Evolutionary conservation across 768 basidiomycete genomes (phyloP).

Genomic region (Mycena crocata): DNA sequence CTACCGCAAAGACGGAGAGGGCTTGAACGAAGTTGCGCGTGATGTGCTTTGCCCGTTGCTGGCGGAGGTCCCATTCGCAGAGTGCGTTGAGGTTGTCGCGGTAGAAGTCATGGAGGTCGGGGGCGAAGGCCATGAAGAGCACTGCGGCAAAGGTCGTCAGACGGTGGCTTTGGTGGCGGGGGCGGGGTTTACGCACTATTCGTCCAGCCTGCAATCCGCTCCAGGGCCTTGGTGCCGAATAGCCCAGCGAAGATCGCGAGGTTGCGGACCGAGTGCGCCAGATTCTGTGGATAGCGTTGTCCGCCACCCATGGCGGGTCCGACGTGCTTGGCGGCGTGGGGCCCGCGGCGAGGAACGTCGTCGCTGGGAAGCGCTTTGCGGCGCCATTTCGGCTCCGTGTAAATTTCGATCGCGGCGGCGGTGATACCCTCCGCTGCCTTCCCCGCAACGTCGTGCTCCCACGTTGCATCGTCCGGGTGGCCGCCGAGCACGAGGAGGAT

Average conservation of each 20-base stretch:
- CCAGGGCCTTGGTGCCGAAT: neutral
- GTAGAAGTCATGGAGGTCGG: neutral
- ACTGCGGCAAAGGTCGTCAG: no score
- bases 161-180: no score
- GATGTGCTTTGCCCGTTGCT: neutral
- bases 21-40: neutral
- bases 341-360: neutral
- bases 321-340: neutral
- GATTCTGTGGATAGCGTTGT: neutral
- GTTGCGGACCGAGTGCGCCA: neutral
- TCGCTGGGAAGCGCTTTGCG: neutral
- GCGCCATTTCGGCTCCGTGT: neutral
- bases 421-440: neutral
- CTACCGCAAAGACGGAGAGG: no score
- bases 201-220: constrained; percentile 8
- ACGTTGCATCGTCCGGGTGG: neutral
- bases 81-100: neutral
- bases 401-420: neutral
- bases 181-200: no score
- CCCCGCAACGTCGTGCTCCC: neutral
- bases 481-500: neutral
- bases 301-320: constrained; percentile 2
- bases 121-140: no score
- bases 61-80: neutral
- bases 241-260: neutral